Evolutionary conservation across 2,329 filamentous ascomycete genomes (phyloP).

Genomic region (Sclerotiophoma versabilis): DNA sequence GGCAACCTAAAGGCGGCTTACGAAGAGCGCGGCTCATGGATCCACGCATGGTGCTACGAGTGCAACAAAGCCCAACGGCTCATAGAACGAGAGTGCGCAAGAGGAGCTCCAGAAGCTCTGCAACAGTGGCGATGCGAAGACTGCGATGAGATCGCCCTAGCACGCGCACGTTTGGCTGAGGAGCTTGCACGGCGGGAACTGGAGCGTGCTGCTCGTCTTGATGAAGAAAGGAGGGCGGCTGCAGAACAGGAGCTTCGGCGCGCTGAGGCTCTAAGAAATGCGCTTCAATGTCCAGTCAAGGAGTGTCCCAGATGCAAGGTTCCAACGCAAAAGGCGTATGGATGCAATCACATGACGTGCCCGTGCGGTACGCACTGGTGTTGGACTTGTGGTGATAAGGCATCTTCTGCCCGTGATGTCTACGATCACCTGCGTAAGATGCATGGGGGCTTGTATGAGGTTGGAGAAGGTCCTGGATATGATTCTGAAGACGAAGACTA

Average conservation of each 20-base stretch:
- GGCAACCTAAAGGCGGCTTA: constrained; percentile 52
- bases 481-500: not conserved
- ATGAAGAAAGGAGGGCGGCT: not conserved
- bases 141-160: constrained; percentile 34
- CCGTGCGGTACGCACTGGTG: constrained; percentile 53
- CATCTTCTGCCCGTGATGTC: constrained; percentile 33
- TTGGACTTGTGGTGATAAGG: constrained; percentile 48
- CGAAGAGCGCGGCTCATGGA: constrained; percentile 52
- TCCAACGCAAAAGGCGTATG: constrained; percentile 47
- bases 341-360: constrained; percentile 49
- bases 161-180: not conserved
- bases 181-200: not conserved
- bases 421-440: constrained; percentile 48
- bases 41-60: constrained; percentile 58
- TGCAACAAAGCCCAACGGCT: constrained; percentile 55
- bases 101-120: constrained; percentile 50
- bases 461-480: not conserved
- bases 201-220: not conserved
- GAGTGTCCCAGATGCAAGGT: constrained; percentile 48
- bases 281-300: constrained; percentile 42
- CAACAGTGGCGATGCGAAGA: constrained; percentile 53
- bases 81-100: constrained; percentile 55
- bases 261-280: constrained; percentile 4
- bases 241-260: not conserved
- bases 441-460: constrained; percentile 5